Evolutionary conservation across 2,329 filamentous ascomycete genomes (phyloP).

Genomic region (Fusarium dimerum): DNA sequence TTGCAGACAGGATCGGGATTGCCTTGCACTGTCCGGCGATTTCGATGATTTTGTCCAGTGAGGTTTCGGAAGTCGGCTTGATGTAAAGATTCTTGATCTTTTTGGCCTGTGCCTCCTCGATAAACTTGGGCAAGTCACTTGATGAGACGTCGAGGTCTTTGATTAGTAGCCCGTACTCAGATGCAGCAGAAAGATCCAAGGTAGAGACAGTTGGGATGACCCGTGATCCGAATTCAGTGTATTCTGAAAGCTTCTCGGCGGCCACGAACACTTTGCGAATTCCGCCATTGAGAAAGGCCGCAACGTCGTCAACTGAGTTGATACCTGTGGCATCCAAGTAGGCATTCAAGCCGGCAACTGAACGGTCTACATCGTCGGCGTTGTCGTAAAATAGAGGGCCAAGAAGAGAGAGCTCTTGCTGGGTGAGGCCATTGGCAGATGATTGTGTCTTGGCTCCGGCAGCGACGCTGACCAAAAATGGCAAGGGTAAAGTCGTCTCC

Average conservation of each 20-base stretch:
- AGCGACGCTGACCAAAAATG: slow-evolving; percentile 61
- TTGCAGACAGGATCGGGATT: slow-evolving; percentile 75
- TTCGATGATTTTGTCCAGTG: slow-evolving; percentile 49
- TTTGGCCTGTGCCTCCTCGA: slow-evolving; percentile 45
- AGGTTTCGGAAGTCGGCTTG: slow-evolving; percentile 48
- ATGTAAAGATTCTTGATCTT: slow-evolving; percentile 52
- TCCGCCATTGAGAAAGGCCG: slow-evolving; percentile 81
- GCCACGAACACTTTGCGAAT: slow-evolving; percentile 83
- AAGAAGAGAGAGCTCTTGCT: slow-evolving; percentile 59
- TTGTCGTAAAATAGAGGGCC: slow-evolving; percentile 61
- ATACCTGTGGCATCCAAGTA: slow-evolving; percentile 78
- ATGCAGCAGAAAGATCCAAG: slow-evolving; percentile 46
- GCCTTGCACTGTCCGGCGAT: slow-evolving; percentile 53
- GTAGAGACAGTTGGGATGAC: slow-evolving; percentile 55
- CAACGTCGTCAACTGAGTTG: slow-evolving; percentile 68
- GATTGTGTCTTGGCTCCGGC: slow-evolving; percentile 51
- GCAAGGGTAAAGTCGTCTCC: slow-evolving; percentile 65
- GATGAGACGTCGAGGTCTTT: slow-evolving; percentile 50
- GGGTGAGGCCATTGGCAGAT: slow-evolving; percentile 53
- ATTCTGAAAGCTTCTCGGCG: slow-evolving; percentile 64
- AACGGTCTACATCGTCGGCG: slow-evolving; percentile 48
- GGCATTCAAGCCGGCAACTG: slow-evolving; percentile 57
- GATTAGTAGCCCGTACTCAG: slow-evolving; percentile 53
- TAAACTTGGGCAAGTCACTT: slow-evolving; percentile 43
- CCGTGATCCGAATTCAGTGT: slow-evolving; percentile 56